These are phyloP conservation scores for Eudorina sp. DNA, from an alignment of 139 green algal species.

Conservation along the genomic window DNA sequence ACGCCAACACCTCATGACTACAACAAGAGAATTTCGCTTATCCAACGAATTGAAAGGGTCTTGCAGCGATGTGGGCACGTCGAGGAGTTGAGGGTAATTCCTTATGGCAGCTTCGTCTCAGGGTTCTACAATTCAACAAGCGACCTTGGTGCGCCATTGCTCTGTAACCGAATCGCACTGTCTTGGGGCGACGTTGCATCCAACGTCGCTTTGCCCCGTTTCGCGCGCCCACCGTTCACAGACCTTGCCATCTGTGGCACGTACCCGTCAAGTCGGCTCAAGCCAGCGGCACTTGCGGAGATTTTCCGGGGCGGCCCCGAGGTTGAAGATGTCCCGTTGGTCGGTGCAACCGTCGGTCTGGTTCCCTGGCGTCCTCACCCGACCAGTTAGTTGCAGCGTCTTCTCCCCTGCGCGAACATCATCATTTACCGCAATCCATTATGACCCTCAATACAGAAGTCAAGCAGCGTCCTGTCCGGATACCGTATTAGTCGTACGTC, in stretches of 20 bases:
- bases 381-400: too few species aligned
- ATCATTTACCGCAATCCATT: too few species aligned
- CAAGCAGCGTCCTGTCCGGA: too few species aligned
- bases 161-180: not conserved
- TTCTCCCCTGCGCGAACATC: too few species aligned
- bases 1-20: not conserved
- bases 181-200: not conserved
- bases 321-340: constrained; percentile 16
- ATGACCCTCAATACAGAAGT: too few species aligned
- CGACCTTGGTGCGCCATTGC: constrained; percentile 18
- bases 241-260: constrained; percentile 7
- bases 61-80: not conserved
- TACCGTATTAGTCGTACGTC: too few species aligned
- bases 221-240: not conserved
- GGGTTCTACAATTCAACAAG: constrained; percentile 9
- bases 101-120: constrained; percentile 39
- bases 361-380: too few species aligned
- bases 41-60: not conserved
- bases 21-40: not conserved
- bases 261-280: not conserved
- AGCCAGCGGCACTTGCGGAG: constrained; percentile 14
- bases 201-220: not conserved
- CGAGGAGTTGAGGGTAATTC: not conserved
- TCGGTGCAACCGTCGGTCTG: not conserved
- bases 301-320: constrained; percentile 9